Base-by-base conservation (phyloP, 192 early-diverging fungal genomes). In the Coemansia sp. region DNA sequence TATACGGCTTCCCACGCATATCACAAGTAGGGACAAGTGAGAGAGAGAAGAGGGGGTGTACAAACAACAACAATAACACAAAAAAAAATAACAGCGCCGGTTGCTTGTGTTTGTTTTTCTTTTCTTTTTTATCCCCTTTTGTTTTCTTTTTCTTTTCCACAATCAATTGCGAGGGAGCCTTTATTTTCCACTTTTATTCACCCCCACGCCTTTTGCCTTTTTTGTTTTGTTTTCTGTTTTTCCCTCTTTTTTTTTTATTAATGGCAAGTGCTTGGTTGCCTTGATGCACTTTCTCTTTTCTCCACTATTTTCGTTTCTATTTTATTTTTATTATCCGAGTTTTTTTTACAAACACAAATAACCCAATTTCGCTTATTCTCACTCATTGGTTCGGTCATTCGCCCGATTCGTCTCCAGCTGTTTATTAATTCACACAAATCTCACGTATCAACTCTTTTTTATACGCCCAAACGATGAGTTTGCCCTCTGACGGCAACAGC, bases 91-190 rank as follows among this genome's bases (percentile, higher is more conserved):
- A 65, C 54, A 54, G 12, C 45, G 45, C 45, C 45, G 45, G 38
- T 28, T 28, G 33, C 48, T 20, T 33, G 54, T 58, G 55, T 41
- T 67, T 57, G 64, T 45, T 15, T 56, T 51, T 57, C 64, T 39
- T 8, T 70, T 61, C 54, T 34, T 17, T 60, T 58, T 66, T 22
- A 33, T 67, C 11, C 48, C 33, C 64, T 64, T 64, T 58, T 66
- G 45, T 45, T 67, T 18, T 57, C 33, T 64, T 64, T 64, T 15
- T 53, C 52, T 35, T 64, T 62, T 55, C 48, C 39, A 32, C 39
- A 39, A 55, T 28, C 43, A 28, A 28, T 28, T 28, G 1, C 22
- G 22, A 28, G 22, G 22, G 22, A 28, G 22, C 22, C 22, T 28
- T 28, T 28, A 28, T 28, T 28, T 28, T 28, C 22, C 22, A 41